Evolutionary conservation across 306 rosid genomes (phyloP).

Genomic region (Amphicarpaea edgeworthii): DNA sequence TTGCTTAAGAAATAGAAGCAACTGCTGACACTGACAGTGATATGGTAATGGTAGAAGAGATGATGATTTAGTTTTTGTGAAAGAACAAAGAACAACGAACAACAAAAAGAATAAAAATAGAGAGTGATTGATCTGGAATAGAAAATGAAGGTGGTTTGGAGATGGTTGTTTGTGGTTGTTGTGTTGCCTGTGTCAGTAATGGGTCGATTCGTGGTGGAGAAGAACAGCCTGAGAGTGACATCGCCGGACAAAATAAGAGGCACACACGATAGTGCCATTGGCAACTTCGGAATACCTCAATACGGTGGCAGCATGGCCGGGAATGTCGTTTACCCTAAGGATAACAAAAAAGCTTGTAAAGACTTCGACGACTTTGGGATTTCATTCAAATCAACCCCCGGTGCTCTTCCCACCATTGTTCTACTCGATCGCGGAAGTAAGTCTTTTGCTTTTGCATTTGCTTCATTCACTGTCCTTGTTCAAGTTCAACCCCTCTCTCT

Average conservation of each 20-base stretch:
- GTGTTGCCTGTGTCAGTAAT: constrained; percentile 54
- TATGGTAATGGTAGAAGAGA: neutral
- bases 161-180: constrained; percentile 55
- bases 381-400: constrained; percentile 69
- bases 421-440: constrained; percentile 92
- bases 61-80: neutral
- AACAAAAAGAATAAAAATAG: neutral
- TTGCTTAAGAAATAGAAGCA: neutral
- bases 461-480: no score
- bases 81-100: no score
- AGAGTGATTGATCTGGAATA: neutral
- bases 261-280: constrained; percentile 83
- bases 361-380: constrained; percentile 51
- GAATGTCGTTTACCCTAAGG: constrained; percentile 69
- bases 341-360: constrained; percentile 75
- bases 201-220: constrained; percentile 89
- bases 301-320: constrained; percentile 97
- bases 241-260: constrained; percentile 81
- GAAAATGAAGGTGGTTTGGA: constrained; percentile 56
- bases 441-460: neutral
- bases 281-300: constrained; percentile 90
- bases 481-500: no score
- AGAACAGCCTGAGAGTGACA: constrained; percentile 85
- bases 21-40: no score
- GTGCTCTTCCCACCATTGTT: constrained; percentile 86